Base-by-base conservation (phyloP, 2,329 filamentous ascomycete species). In the Penicillium concentricum region DNA sequence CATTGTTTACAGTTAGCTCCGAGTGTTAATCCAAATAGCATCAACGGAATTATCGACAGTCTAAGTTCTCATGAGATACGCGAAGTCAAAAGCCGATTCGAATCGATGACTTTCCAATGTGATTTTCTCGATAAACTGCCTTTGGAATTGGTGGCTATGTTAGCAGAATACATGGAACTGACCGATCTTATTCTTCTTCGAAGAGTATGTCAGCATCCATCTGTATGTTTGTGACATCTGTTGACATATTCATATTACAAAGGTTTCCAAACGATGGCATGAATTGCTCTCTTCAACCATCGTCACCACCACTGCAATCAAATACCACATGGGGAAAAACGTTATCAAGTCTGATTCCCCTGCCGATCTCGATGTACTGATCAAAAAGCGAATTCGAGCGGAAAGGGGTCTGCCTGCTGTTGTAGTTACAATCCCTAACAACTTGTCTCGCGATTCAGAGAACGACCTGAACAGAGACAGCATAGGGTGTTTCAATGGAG, bases 181-280 rank as follows among this genome's bases (percentile, higher is more conserved):
- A 43, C 48, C 5, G 72, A 76, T 24, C 16, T 72, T 30, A 44
- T 74, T 47, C 20, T 60, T 10, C 60, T 72, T 22, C 66, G 67
- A 46, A 66, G 64, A 50, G 73, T 73, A 71, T 42, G 57, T 41
- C 20, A 18, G 20, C 20, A 24, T 30, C 16, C 32, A 18, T 16
- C 24, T 26, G 20, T 4, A 26, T 43, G 28, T 15, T 26, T 37
- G 38, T 26, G 28, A 42, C 26, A 1, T 26, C 15, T 12, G 16
- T 42, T 44, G 7, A 41, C 15, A 41, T 15, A 30, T n/a, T 45
- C 7, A 15, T 13, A 41, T 16, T 30, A 26, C 15, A 38, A 46
- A 74, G 72, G 72, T 75, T 46, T 74, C 72, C 13, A 70, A 57
- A 58, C 61, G 60, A 54, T 76, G 74, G 74, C 54, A 61, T 13